These are phyloP conservation scores for Trichoderma atroviride DNA, from an alignment of 2,329 filamentous ascomycete genomes.

Conservation along the genomic window DNA sequence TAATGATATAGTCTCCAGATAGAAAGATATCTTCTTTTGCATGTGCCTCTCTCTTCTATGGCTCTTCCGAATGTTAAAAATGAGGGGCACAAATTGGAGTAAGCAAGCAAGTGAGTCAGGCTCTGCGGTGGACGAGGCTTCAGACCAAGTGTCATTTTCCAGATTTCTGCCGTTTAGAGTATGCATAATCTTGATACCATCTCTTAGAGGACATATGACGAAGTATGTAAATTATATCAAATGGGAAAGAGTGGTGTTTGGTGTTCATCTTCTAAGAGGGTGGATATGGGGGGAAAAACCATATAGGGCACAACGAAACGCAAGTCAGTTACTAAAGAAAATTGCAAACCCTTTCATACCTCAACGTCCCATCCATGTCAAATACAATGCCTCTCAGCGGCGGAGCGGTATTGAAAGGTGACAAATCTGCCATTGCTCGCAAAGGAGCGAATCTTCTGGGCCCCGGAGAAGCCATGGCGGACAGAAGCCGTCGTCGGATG, in stretches of 20 bases:
- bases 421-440: slow-evolving; percentile 38
- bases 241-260: background rate
- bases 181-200: background rate
- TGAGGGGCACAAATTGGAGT: background rate
- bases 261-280: background rate
- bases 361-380: slow-evolving; percentile 93
- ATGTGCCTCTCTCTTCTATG: background rate
- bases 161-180: background rate
- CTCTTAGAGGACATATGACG: background rate
- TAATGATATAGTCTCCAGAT: background rate
- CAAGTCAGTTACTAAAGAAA: background rate
- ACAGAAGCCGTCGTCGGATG: slow-evolving; percentile 22
- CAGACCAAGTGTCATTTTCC: background rate
- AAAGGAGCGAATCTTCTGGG: slow-evolving; percentile 61
- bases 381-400: slow-evolving; percentile 70
- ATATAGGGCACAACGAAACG: background rate
- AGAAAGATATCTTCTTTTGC: background rate
- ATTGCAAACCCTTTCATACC: slow-evolving; percentile 56
- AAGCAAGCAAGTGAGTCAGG: slow-evolving; percentile 25
- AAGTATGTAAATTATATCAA: background rate
- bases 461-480: slow-evolving; percentile 47
- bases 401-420: slow-evolving; percentile 42
- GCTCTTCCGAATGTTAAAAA: background rate
- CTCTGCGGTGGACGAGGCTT: background rate
- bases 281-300: background rate